A percentile compares a stretch with the other conserved stretches of the same genome.
Conservation (phyloP, 768 basidiomycete species). For the Termitomyces sp. region DNA sequence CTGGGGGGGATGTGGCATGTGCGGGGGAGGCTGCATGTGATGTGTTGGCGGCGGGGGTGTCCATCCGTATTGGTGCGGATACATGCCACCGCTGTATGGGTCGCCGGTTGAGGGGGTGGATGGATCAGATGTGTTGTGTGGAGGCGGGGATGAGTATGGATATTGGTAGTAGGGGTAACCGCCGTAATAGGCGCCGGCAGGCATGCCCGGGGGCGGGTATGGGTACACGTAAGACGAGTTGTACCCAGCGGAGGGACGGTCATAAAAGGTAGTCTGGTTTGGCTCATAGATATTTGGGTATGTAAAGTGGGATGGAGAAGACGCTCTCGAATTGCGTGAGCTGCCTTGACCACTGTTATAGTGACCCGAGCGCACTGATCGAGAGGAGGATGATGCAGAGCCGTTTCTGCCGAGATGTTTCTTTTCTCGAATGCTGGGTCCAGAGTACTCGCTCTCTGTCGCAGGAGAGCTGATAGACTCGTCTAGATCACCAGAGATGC, state of each 20-base stretch:
- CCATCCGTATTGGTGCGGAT: conserved; percentile 35
- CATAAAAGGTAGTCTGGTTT: conserved; percentile 1
- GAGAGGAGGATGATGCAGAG: conserved; percentile 55
- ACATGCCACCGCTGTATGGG: conserved; percentile 28
- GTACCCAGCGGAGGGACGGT: conserved; percentile 34
- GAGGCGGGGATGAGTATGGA: conserved; percentile 33
- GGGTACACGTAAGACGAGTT: conserved; percentile 50
- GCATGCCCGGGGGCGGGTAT: conserved; percentile 41
- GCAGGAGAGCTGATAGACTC: conserved; percentile 69
- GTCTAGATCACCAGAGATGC: conserved; percentile 63
- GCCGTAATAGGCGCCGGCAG: conserved; percentile 36
- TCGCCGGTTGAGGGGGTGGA: conserved; percentile 28
- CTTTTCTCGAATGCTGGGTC: conserved; percentile 50
- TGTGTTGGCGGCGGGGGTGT: conserved; percentile 29
- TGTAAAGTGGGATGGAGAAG: conserved; percentile 68
- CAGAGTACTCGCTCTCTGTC: conserved; percentile 82
- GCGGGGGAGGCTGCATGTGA: conserved; percentile 29
- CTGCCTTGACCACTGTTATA: conserved; percentile 51
- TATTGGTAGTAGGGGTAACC: conserved; percentile 39
- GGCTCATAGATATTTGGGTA: conserved; percentile 76
- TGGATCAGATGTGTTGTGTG: conserved; percentile 30
- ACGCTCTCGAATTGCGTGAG: conserved; percentile 69
- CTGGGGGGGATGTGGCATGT: conserved; percentile 27
- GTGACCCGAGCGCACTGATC: conserved; percentile 54
- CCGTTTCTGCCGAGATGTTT: conserved; percentile 41